Conservation (phyloP, 768 basidiomycete genomes). For the Calocera viscosa region DNA sequence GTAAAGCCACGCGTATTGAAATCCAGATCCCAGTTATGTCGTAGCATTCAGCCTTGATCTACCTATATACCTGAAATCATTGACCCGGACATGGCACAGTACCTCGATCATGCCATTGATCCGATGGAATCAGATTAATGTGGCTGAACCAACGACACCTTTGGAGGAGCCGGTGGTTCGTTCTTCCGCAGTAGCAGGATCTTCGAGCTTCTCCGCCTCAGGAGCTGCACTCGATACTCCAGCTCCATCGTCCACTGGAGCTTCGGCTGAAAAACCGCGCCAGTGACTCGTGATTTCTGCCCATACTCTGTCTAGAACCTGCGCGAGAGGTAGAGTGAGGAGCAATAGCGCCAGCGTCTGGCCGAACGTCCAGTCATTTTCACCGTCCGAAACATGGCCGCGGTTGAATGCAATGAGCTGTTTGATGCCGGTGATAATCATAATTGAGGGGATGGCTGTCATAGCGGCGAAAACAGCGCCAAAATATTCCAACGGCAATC, state of each 20-base stretch:
- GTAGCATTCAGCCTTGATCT: no score
- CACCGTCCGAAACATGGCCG: not conserved
- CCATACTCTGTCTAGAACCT: not conserved
- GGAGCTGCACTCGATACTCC: no score
- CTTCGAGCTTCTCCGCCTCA: no score
- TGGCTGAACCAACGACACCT: no score
- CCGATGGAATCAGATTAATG: no score
- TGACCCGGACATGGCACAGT: no score
- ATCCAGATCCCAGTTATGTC: no score
- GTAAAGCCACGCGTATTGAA: no score
- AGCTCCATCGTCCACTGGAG: not conserved
- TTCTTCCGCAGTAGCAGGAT: no score
- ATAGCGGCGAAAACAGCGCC: not conserved
- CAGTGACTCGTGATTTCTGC: not conserved
- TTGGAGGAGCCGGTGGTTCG: no score
- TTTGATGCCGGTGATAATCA: not conserved
- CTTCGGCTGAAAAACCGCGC: not conserved
- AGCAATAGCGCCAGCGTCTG: not conserved
- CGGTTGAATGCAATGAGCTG: not conserved
- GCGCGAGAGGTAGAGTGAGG: not conserved
- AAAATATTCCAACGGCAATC: not conserved
- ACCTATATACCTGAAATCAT: no score
- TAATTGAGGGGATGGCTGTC: not conserved
- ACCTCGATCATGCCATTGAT: no score
- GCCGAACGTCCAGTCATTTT: not conserved